A percentile compares a stretch with the other conserved stretches of the same genome.
Conservation (phyloP, 139 green algal species). For the Picochlorum sp. region DNA sequence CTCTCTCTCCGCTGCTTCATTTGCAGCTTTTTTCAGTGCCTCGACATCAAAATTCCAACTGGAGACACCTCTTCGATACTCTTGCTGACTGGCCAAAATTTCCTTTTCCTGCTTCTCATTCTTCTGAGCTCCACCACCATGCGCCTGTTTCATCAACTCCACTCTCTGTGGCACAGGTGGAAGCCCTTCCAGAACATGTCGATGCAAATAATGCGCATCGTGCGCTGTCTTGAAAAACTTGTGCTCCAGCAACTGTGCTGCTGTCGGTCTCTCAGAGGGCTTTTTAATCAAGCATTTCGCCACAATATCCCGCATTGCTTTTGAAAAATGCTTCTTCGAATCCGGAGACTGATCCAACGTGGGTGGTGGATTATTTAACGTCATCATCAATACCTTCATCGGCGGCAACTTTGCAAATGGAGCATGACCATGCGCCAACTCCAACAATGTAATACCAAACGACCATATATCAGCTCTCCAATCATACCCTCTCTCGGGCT, state of each 20-base stretch:
- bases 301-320: slow-evolving; percentile 90
- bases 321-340: slow-evolving; percentile 61
- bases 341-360: slow-evolving; percentile 63
- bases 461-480: slow-evolving; percentile 94
- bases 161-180: slow-evolving; percentile 77
- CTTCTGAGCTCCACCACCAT: background rate
- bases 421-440: slow-evolving; percentile 96
- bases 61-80: slow-evolving; percentile 72
- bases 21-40: slow-evolving; percentile 69
- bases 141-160: slow-evolving; percentile 55
- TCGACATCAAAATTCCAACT: slow-evolving; percentile 92
- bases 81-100: slow-evolving; percentile 48
- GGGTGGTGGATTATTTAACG: slow-evolving; percentile 92
- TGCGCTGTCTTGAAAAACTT: slow-evolving; percentile 93
- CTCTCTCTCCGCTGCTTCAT: slow-evolving; percentile 15
- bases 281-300: slow-evolving; percentile 95
- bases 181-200: slow-evolving; percentile 71
- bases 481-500: slow-evolving; percentile 78
- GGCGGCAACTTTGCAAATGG: slow-evolving; percentile 98
- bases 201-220: slow-evolving; percentile 67
- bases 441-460: slow-evolving; percentile 96
- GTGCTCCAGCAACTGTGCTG: slow-evolving; percentile 90
- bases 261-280: slow-evolving; percentile 71
- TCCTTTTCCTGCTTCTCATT: slow-evolving; percentile 23
- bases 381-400: slow-evolving; percentile 97